Conservation (phyloP, 2,329 filamentous ascomycete species). For the Rutstroemia sp. region DNA sequence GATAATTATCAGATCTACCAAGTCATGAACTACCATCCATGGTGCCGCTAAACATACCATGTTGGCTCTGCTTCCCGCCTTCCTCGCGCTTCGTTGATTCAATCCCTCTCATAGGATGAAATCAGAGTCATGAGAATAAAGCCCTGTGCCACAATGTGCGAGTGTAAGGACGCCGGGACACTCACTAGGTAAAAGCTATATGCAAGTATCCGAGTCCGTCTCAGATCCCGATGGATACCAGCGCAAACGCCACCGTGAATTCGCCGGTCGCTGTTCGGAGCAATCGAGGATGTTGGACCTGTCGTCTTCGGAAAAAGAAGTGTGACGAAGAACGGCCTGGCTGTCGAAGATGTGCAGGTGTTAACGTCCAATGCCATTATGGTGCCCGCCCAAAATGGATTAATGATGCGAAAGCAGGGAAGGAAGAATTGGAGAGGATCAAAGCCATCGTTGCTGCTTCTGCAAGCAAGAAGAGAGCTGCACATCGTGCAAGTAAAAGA, state of each 20-base stretch:
- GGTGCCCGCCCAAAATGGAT: constrained; percentile 30
- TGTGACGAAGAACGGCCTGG: constrained; percentile 54
- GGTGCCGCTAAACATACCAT: background rate
- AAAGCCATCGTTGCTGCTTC: constrained; percentile 4
- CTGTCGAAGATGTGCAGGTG: constrained; percentile 48
- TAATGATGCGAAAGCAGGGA: constrained; percentile 8
- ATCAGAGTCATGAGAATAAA: background rate
- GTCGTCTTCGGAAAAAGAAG: constrained; percentile 57
- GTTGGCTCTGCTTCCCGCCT: background rate
- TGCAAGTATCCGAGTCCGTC: background rate
- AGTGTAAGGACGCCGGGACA: no score
- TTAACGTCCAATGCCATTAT: constrained; percentile 48
- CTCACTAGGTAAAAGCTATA: background rate
- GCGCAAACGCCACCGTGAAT: background rate
- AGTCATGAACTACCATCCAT: no score
- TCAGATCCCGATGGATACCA: background rate
- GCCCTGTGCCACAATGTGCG: background rate
- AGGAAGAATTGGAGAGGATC: background rate
- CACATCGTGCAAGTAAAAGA: constrained; percentile 1
- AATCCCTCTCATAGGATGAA: background rate
- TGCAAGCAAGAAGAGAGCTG: constrained; percentile 4
- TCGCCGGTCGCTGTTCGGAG: constrained; percentile 10
- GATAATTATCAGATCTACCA: no score
- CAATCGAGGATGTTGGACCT: constrained; percentile 52
- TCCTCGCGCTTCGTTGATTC: background rate